Conservation (phyloP, 2,329 filamentous ascomycete genomes). For the Plectosphaerella sp. region DNA sequence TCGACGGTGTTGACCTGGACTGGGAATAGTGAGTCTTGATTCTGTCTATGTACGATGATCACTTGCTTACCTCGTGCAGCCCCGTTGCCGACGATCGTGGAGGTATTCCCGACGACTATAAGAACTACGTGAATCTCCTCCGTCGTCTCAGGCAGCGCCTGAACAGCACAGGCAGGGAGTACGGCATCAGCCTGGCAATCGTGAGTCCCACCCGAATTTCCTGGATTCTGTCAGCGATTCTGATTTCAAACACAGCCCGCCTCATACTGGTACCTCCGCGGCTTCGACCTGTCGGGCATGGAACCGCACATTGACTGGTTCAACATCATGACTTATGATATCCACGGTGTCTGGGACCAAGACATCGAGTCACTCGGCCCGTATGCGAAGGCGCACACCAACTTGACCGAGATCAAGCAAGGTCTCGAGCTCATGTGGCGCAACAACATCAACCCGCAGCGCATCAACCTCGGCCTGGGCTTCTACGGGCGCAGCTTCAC, state of each 20-base stretch:
- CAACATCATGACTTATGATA: constrained; percentile 15
- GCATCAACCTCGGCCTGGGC: constrained; percentile 37
- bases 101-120: constrained; percentile 8
- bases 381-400: constrained; percentile 34
- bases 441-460: constrained; percentile 32
- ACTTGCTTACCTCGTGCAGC: constrained; percentile 1
- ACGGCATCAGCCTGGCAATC: constrained; percentile 4
- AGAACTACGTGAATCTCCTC: constrained; percentile 9
- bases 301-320: constrained; percentile 19
- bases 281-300: constrained; percentile 4
- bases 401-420: constrained; percentile 41
- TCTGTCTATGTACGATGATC: neutral
- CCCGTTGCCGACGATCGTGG: constrained; percentile 11
- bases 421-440: constrained; percentile 43
- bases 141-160: constrained; percentile 36
- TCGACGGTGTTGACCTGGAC: constrained; percentile 22
- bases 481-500: constrained; percentile 38
- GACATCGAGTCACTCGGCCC: constrained; percentile 20
- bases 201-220: neutral
- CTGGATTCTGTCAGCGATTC: neutral
- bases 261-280: constrained; percentile 9
- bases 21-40: constrained; percentile 10
- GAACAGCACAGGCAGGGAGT: neutral
- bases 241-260: neutral
- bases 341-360: constrained; percentile 34